Evolutionary conservation across 306 rosid species (phyloP).

Genomic region (Urtica urens): DNA sequence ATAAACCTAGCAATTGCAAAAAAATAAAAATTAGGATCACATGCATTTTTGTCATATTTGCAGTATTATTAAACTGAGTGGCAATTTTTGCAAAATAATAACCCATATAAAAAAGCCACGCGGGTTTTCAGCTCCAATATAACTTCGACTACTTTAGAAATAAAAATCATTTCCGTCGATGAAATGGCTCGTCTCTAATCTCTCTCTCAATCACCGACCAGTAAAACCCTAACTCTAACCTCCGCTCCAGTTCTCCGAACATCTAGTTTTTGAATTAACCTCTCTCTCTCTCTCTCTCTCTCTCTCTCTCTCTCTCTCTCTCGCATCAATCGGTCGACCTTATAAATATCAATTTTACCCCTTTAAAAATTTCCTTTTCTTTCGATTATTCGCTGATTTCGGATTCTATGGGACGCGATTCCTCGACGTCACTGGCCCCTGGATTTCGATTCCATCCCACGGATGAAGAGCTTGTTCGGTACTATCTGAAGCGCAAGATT

Average conservation of each 20-base stretch:
- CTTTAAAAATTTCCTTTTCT: background rate
- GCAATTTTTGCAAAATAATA: background rate
- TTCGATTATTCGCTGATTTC: background rate
- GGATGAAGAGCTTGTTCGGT: conserved; percentile 67
- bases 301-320: background rate
- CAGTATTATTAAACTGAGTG: too few species aligned
- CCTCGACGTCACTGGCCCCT: conserved; percentile 41
- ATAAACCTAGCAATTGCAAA: too few species aligned
- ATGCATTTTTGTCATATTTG: too few species aligned
- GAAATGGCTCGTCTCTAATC: conserved; percentile 3
- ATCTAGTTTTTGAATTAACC: too few species aligned
- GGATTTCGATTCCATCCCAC: conserved; percentile 98
- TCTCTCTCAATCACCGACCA: background rate
- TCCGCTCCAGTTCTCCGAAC: background rate
- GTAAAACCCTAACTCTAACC: conserved; percentile 14
- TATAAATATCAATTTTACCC: background rate
- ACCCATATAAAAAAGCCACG: background rate
- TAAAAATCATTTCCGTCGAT: too few species aligned
- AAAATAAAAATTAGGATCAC: too few species aligned
- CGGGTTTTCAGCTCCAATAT: conserved; percentile 1
- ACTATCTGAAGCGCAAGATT: conserved; percentile 63
- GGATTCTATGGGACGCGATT: conserved; percentile 27
- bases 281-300: background rate
- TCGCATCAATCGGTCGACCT: too few species aligned
- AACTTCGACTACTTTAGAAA: background rate